Evolutionary conservation across 176 grass and related monocot species (phyloP), one percentile per base, ranked within the genome.

Genomic region (Alopecurus myosuroides): DNA sequence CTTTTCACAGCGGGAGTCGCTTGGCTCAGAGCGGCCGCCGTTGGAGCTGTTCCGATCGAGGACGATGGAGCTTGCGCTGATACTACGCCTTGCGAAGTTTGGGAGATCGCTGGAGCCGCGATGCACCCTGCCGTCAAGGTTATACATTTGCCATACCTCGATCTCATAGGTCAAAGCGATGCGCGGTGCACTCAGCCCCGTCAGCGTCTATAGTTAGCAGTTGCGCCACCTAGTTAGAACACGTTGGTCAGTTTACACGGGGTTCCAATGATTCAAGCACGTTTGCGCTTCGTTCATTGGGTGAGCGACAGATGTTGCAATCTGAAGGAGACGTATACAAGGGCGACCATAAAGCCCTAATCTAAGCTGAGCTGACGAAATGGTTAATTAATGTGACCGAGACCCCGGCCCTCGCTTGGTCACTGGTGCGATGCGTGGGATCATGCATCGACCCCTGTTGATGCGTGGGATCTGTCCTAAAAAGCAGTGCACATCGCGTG

Each of bases 401-500:
- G 14, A 14, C 23, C 25, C 3, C 5, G 25, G 13, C 17, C 12
- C 4, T 82, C 39, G 4, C 15, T 66, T 48, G 76, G 63, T 42
- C 63, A 72, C 52, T 42, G 36, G 25, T 22, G 46, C 35, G 11
- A 85, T n/a, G n/a, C n/a, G n/a, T n/a, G n/a, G n/a, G n/a, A n/a
- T n/a, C n/a, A n/a, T n/a, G n/a, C n/a, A n/a, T n/a, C n/a, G n/a
- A n/a, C 22, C 70, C 10, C 11, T 25, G 11, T 9, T 42, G 63
- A 68, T 62, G 70, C 31, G 41, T 85, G 78, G 46, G 77, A 86
- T 82, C 74, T 41, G 35, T 55, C 88, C 79, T 90, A 33, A 90
- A 82, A 90, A 78, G 79, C 70, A 72, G 84, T 17, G 88, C 88
- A 14, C 4, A 46, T 11, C 25, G 55, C 55, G 11, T 30, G 58